A percentile compares a stretch with the other conserved stretches of the same genome.
phyloP scores from a whole-genome alignment of 2,329 filamentous ascomycete genomes.

The Lasiodiplodia hormozganensis region DNA sequence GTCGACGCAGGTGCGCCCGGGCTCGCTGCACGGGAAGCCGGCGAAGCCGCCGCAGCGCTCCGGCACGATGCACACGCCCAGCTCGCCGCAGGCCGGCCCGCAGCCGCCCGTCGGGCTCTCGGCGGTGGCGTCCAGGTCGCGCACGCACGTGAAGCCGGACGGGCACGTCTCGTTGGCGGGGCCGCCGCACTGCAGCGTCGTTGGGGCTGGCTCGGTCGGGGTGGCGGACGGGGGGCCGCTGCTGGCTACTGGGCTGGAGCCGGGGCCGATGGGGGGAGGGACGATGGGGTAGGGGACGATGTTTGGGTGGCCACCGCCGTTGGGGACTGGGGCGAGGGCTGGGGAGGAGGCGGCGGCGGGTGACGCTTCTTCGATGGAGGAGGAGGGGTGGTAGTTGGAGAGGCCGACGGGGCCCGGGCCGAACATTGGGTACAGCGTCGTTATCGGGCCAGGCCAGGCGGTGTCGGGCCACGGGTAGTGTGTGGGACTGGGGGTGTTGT shows the following conservation, averaged over 20 bases:
- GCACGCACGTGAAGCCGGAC: not conserved
- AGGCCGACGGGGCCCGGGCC: slow-evolving; percentile 1
- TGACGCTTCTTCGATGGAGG: not conserved
- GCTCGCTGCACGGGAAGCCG: slow-evolving; percentile 41
- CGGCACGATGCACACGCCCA: slow-evolving; percentile 45
- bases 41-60: slow-evolving; percentile 52
- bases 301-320: not conserved
- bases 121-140: not conserved
- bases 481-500: not conserved
- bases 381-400: not conserved
- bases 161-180: not conserved
- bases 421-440: not conserved
- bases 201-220: no score
- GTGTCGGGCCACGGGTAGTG: not conserved
- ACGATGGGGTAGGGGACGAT: not conserved
- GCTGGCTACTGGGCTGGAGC: not conserved
- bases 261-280: not conserved
- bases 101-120: slow-evolving; percentile 34
- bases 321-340: not conserved
- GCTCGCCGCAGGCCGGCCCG: slow-evolving; percentile 42
- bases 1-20: slow-evolving; percentile 50
- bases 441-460: slow-evolving; percentile 8
- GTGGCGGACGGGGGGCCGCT: not conserved
- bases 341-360: not conserved
- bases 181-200: not conserved